Conservation (phyloP, 495 filamentous ascomycete species). For the Annulohypoxylon moriforme region DNA sequence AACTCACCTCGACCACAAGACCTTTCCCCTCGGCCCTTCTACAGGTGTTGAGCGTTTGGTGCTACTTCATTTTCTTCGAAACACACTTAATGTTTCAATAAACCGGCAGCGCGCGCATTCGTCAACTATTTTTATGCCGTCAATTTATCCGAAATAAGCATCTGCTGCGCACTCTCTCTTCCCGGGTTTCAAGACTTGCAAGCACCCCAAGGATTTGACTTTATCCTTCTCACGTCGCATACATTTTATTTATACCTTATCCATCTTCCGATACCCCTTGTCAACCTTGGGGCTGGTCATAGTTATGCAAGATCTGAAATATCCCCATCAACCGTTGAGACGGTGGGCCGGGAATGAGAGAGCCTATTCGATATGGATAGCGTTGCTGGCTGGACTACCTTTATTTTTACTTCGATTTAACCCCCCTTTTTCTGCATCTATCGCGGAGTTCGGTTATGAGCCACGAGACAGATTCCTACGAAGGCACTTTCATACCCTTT, state of each 20-base stretch:
- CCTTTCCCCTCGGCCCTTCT: conserved; percentile 39
- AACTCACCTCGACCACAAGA: conserved; percentile 33
- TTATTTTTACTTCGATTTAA: conserved; percentile 40
- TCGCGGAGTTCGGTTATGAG: conserved; percentile 42
- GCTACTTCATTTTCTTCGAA: conserved; percentile 36
- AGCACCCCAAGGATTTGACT: conserved; percentile 33
- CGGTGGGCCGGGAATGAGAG: conserved; percentile 24
- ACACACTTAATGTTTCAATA: conserved; percentile 47
- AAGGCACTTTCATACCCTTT: conserved; percentile 48
- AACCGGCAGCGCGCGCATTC: conserved; percentile 34
- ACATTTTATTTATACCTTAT: conserved; percentile 27
- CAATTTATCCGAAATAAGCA: neutral
- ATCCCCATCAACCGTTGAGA: conserved; percentile 13
- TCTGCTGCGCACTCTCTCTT: conserved; percentile 12
- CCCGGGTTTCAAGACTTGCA: conserved; percentile 21
- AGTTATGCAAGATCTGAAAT: conserved; percentile 30
- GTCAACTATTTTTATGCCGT: neutral
- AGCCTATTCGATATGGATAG: conserved; percentile 24
- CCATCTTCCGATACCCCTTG: conserved; percentile 36
- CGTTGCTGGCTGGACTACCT: conserved; percentile 46
- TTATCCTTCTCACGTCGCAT: conserved; percentile 37
- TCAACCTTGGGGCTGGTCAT: conserved; percentile 41
- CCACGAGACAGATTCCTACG: conserved; percentile 37
- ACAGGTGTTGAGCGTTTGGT: conserved; percentile 49
- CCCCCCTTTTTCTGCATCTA: conserved; percentile 42